Base-by-base conservation (phyloP, 1,284 basidiomycete species). In the Cutaneotrichosporon sp. region DNA sequence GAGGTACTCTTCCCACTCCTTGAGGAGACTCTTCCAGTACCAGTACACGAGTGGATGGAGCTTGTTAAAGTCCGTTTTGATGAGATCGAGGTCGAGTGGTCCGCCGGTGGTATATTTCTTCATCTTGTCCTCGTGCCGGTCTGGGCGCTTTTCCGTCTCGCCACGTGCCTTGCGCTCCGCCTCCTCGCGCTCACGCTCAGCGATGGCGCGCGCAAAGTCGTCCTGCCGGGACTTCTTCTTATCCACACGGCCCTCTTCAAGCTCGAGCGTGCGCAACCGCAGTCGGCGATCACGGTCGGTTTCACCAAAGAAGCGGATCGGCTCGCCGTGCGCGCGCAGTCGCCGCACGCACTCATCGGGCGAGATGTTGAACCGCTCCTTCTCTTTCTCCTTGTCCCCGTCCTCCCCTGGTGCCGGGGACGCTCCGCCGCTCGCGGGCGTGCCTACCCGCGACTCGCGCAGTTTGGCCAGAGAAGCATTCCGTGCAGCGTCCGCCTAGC, bases 31-130 rank as follows among this genome's bases (percentile, higher is more conserved):
- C 68, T 98, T 98, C 58, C 98, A 78, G 2, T 92, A 91, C 73
- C 94, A 93, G 73, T 98, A 99, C 56, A 99, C 96, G 66, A 97
- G 80, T 1, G 96, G 96, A 70, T 99, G 97, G 21, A 98, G 79
- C 75, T 89, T 96, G 77, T 93, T 88, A n/a, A 90, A 88, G 70
- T 97, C 89, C 18, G 83, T 85, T 78, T 93, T 94, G 71, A 97
- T 76, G 46, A 97, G 80, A 8, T 76, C 78, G 23, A 97, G 74
- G 70, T 90, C 51, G 93, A 76, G 44, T 13, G 51, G 54, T 15
- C 49, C 54, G 14, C 52, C 57, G 9, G 38, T 26, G 10, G 35
- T 51, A 33, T 46, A 37, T 36, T 50, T 43, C 51, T 46, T 50
- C 50, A 39, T 41, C 42, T 51, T 46, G 15, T 46, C 51, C 36